Evolutionary conservation across 805 yeast genomes (phyloP), one percentile per base, ranked within the genome.

Genomic region (Yamadazyma takamatsuzukensis): DNA sequence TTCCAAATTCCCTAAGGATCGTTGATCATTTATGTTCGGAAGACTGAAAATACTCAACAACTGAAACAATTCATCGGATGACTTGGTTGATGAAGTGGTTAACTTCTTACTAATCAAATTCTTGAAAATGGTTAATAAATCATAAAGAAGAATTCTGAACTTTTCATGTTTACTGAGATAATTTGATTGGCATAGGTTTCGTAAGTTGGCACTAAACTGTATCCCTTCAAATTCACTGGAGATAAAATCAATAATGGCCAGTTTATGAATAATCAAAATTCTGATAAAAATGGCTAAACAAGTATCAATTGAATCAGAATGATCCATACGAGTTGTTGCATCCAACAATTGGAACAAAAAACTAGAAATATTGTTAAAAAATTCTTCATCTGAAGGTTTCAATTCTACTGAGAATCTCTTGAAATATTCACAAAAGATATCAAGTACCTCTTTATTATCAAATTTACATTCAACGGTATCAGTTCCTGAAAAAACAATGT

Each of bases 191-290:
- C 76, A 59, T 11, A 80, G 43, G 8, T 58, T 56, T 8, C 72
- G 64, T 47, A 78, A 53, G 37, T 69, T 70, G 40, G 64, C 61
- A 38, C 77, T 48, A 33, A 79, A 73, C 7, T 47, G 58, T 34
- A 73, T 73, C 26, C 70, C 68, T 55, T 49, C 53, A 49, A 66
- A 39, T 47, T 41, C 41, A 43, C 36, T 69, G 11, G 61, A 38
- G 1, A 76, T 60, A n/a, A 71, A 49, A 5, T 65, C 59, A 12
- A 72, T 72, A 23, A 80, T 53, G 13, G 72, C 64, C 3, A 57
- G 51, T 45, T 74, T 75, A 49, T 79, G 84, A 29, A 79, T 72
- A 29, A 77, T 65, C n/a, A 79, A 55, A 11, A 79, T 72, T 36
- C 78, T 62, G 37, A 78, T 58, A 38, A 74, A 64, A 17, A 76